Conservation (phyloP, 495 filamentous ascomycete species). For the Daldinia loculata region DNA sequence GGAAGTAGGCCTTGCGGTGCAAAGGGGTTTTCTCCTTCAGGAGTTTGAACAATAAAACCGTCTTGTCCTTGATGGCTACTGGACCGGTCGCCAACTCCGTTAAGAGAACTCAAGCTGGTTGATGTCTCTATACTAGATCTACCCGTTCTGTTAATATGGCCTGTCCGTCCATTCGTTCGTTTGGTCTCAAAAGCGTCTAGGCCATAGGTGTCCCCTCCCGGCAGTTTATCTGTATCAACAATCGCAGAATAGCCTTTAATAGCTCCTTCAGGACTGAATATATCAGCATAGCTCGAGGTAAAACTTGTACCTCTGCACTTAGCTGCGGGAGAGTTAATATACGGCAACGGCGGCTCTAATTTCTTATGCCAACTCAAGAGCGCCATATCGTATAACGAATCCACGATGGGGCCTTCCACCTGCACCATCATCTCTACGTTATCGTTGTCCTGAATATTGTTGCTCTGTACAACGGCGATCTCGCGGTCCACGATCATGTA, state of each 20-base stretch:
- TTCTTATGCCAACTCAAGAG: conserved; percentile 75
- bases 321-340: conserved; percentile 60
- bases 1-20: conserved; percentile 44
- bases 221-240: conserved; percentile 41
- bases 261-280: conserved; percentile 41
- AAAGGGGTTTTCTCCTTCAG: background rate
- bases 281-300: conserved; percentile 33
- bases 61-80: background rate
- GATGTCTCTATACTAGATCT: background rate
- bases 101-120: background rate
- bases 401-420: conserved; percentile 78
- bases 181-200: conserved; percentile 15
- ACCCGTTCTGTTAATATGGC: background rate
- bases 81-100: background rate
- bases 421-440: conserved; percentile 85
- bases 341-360: conserved; percentile 69
- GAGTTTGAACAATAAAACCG: background rate
- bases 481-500: conserved; percentile 78
- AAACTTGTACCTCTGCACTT: conserved; percentile 34
- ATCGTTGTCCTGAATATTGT: conserved; percentile 81
- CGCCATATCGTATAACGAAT: conserved; percentile 75
- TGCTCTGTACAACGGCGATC: conserved; percentile 73
- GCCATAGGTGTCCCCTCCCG: conserved; percentile 26
- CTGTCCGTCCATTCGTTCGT: background rate
- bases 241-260: conserved; percentile 42